Evolutionary conservation across 2,329 filamentous ascomycete species (phyloP).

Genomic region (Colletotrichum spaethianum): DNA sequence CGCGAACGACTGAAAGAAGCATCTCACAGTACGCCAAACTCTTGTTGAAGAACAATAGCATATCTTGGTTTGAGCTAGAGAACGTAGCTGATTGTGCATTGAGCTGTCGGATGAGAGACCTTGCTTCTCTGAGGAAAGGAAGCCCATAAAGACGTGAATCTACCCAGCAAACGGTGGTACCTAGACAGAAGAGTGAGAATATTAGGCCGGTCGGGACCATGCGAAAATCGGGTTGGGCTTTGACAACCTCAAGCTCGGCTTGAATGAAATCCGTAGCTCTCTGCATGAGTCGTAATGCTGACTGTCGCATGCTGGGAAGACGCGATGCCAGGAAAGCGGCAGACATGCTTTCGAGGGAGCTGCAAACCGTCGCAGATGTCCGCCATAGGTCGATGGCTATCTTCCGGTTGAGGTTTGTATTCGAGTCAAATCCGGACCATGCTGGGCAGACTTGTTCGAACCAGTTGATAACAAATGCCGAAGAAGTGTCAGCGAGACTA

Average conservation of each 20-base stretch:
- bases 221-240: constrained; percentile 40
- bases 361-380: constrained; percentile 54
- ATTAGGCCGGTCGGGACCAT: constrained; percentile 52
- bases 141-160: constrained; percentile 52
- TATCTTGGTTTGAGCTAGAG: constrained; percentile 45
- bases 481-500: constrained; percentile 47
- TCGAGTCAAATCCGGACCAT: constrained; percentile 59
- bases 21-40: constrained; percentile 58
- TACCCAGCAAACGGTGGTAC: constrained; percentile 58
- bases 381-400: constrained; percentile 55
- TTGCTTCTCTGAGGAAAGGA: constrained; percentile 51
- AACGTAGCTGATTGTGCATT: constrained; percentile 42
- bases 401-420: constrained; percentile 55
- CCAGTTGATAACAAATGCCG: constrained; percentile 55
- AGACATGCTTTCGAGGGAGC: constrained; percentile 58
- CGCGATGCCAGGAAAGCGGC: constrained; percentile 53
- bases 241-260: constrained; percentile 50
- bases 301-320: constrained; percentile 53
- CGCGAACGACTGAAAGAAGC: constrained; percentile 54
- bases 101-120: constrained; percentile 46
- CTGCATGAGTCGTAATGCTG: constrained; percentile 52
- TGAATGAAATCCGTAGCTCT: constrained; percentile 52
- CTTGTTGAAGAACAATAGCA: constrained; percentile 55
- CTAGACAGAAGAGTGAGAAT: constrained; percentile 56
- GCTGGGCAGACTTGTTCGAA: constrained; percentile 57